A percentile compares a stretch with the other conserved stretches of the same genome.
Conservation (phyloP, 805 yeast genomes). For the Candida rishiriensis region DNA sequence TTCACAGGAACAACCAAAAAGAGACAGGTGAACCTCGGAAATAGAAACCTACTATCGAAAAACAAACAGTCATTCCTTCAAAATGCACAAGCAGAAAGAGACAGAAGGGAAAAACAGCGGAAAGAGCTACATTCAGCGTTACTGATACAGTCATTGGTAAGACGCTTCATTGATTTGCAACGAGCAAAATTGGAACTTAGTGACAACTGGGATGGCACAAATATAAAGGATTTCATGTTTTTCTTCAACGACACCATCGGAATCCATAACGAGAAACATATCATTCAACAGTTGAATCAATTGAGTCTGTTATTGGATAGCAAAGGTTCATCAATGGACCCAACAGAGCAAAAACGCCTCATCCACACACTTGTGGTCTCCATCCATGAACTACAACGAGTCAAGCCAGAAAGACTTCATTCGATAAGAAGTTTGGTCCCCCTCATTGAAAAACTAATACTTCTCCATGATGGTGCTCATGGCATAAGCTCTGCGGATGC, state of each 20-base stretch:
- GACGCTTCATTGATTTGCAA: slow-evolving; percentile 35
- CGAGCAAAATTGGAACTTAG: slow-evolving; percentile 20
- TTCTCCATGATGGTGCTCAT: background rate
- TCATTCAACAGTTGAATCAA: slow-evolving; percentile 7
- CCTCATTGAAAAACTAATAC: background rate
- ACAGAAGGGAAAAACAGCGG: slow-evolving; percentile 55
- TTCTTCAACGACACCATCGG: slow-evolving; percentile 22
- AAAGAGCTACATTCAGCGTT: slow-evolving; percentile 44
- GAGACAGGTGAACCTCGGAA: slow-evolving; percentile 48
- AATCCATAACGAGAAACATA: slow-evolving; percentile 4
- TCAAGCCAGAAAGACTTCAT: background rate
- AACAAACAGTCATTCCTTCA: slow-evolving; percentile 46
- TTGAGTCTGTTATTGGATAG: background rate
- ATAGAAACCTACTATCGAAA: slow-evolving; percentile 21
- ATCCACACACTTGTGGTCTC: background rate
- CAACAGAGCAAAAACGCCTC: background rate
- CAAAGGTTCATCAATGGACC: background rate
- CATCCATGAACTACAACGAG: background rate
- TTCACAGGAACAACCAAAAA: slow-evolving; percentile 31
- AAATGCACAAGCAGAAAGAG: slow-evolving; percentile 63
- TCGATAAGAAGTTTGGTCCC: background rate
- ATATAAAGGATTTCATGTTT: slow-evolving; percentile 25
- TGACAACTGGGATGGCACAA: slow-evolving; percentile 21
- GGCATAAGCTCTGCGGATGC: background rate
- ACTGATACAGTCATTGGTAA: slow-evolving; percentile 45